Evolutionary conservation across 2,329 filamentous ascomycete species (phyloP).

Genomic region (Aspergillus japonicus): DNA sequence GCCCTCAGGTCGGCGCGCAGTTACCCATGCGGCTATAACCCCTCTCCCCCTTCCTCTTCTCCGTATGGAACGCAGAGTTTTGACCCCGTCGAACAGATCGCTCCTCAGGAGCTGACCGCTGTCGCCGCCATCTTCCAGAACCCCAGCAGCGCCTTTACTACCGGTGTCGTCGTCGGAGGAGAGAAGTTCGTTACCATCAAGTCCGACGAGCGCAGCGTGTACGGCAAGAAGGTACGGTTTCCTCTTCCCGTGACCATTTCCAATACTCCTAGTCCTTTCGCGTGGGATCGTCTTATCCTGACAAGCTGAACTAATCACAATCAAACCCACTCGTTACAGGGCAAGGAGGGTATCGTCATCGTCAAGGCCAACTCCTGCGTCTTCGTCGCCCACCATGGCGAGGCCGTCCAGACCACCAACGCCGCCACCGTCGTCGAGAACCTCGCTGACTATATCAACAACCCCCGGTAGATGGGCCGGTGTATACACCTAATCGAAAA

Average conservation of each 20-base stretch:
- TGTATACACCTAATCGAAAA: slow-evolving; percentile 20
- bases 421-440: slow-evolving; percentile 76
- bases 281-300: too few relatives aligned
- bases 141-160: slow-evolving; percentile 46
- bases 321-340: slow-evolving; percentile 47
- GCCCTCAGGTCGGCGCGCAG: background rate
- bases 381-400: slow-evolving; percentile 82
- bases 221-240: slow-evolving; percentile 74
- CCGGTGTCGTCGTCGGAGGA: slow-evolving; percentile 73
- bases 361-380: slow-evolving; percentile 87
- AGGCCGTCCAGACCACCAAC: slow-evolving; percentile 69
- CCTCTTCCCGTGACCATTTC: background rate
- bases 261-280: background rate
- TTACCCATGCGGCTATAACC: background rate
- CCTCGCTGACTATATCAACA: slow-evolving; percentile 79
- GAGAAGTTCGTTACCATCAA: slow-evolving; percentile 76
- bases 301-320: slow-evolving; percentile 9
- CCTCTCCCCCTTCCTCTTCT: slow-evolving; percentile 1
- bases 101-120: slow-evolving; percentile 55
- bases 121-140: slow-evolving; percentile 56
- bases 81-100: slow-evolving; percentile 41
- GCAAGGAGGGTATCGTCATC: slow-evolving; percentile 75
- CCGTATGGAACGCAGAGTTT: slow-evolving; percentile 3
- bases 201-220: slow-evolving; percentile 74
- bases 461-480: slow-evolving; percentile 62